Conservation (phyloP, 306 rosid genomes). For the Herpetospermum pedunculosum region DNA sequence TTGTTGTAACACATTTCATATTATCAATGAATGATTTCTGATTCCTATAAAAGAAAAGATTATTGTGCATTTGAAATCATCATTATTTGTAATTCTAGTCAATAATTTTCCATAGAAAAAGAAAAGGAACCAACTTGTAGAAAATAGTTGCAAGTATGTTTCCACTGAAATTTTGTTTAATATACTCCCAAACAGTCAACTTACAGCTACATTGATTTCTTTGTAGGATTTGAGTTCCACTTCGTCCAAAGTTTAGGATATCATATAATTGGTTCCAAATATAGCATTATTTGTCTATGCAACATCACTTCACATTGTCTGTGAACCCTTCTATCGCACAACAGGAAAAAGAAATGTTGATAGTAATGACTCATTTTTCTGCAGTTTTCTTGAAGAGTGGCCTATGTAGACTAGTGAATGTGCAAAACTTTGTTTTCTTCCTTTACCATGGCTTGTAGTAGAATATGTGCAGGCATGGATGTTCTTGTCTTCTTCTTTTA, state of each 20-base stretch:
- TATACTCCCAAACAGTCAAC: background rate
- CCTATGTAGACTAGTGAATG: background rate
- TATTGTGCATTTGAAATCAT: background rate
- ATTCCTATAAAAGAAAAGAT: too few relatives aligned
- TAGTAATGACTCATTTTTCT: background rate
- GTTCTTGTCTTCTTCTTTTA: background rate
- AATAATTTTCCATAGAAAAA: background rate
- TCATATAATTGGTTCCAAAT: background rate
- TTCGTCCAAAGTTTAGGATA: background rate
- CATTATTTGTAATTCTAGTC: background rate
- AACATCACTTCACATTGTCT: background rate
- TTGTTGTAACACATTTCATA: too few relatives aligned
- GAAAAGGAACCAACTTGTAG: background rate
- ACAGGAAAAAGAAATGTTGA: background rate
- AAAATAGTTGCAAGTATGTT: background rate
- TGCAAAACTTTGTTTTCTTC: background rate
- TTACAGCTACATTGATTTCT: background rate
- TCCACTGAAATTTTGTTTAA: background rate
- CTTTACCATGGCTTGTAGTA: background rate
- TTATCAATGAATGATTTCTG: too few relatives aligned
- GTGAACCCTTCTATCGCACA: background rate
- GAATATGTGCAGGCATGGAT: background rate
- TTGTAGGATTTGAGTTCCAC: background rate
- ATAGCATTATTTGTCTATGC: background rate
- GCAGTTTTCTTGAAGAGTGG: background rate